phyloP scores from a whole-genome alignment of 768 basidiomycete species.

The Xanthoconium stramineum region DNA sequence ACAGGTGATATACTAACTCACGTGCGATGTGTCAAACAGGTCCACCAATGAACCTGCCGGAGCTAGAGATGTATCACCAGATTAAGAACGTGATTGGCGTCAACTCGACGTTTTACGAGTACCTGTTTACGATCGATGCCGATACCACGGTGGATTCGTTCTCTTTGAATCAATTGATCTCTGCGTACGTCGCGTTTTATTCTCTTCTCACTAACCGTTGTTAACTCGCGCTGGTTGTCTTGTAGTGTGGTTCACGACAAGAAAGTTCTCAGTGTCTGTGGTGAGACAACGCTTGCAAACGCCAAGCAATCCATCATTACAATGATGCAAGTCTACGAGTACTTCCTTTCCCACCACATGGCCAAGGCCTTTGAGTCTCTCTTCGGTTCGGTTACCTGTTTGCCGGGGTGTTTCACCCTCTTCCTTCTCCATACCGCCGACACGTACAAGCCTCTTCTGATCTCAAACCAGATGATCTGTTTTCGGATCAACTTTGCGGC shows the following conservation, averaged over 20 bases:
- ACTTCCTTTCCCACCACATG: constrained; percentile 98
- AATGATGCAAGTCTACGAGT: constrained; percentile 99
- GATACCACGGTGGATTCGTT: constrained; percentile 91
- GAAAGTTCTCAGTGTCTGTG: constrained; percentile 90
- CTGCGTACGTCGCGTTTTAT: constrained; percentile 62
- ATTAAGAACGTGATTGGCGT: constrained; percentile 99
- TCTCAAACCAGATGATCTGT: constrained; percentile 86
- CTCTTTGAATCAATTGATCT: constrained; percentile 87
- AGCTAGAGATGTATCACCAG: constrained; percentile 98
- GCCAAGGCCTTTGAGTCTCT: constrained; percentile 97
- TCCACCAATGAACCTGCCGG: constrained; percentile 98
- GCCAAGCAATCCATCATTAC: constrained; percentile 93
- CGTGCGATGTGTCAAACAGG: constrained; percentile 41
- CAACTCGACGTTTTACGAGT: constrained; percentile 98
- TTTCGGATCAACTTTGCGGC: constrained; percentile 87
- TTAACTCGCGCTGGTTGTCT: neutral
- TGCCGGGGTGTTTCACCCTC: constrained; percentile 98
- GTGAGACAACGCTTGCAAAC: constrained; percentile 91
- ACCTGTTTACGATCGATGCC: constrained; percentile 88
- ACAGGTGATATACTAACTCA: neutral
- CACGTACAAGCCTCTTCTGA: constrained; percentile 90
- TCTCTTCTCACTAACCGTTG: neutral
- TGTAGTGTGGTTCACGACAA: constrained; percentile 94
- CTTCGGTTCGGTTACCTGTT: constrained; percentile 97
- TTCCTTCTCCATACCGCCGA: constrained; percentile 94